Base-by-base conservation (phyloP, 768 basidiomycete genomes). In the Lactifluus hygrophoroides region DNA sequence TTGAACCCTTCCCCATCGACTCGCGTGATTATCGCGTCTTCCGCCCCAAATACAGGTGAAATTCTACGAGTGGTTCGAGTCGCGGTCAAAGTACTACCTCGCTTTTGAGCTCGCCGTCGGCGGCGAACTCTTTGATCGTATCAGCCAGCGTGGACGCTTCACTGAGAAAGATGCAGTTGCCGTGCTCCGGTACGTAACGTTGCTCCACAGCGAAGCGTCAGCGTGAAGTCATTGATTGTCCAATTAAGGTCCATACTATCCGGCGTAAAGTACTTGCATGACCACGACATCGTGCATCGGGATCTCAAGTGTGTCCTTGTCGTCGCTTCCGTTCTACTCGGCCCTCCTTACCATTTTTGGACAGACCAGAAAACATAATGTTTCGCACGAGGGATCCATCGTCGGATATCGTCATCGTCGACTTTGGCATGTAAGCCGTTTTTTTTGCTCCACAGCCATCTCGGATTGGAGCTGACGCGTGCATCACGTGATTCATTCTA, bases 51-150 rank as follows among this genome's bases (percentile, higher is more conserved):
- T 23, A 4, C 9, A 93, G 91, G 91, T 96, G 56, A 95, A 94
- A 69, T 93, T 96, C 67, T 94, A 87, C 70, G 94, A 96, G 70
- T 92, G 88, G 84, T 98, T 98, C 69, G 96, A 98, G 68, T 92
- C 89, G 9, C 77, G 93, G 62, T 80, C 85, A 16, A 97, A 96
- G 73, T 97, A 92, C 71, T 98, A 94, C 68, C 82, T 98, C n/a
- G 81, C 88, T 0, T 96, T 96, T 66, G 92, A 97, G 70, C 86
- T 98, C 9, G 95, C 94, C 0, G 79, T 83, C 0, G 95, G 96
- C 5, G 96, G 96, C 30, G 96, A 98, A 68, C 80, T 98, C 2
- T 99, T 99, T 68, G 88, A 93, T 50, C 80, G 92, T 45, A 90
- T 98, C 62, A 72, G 86, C 45, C 74, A 86, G 61, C 82, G 79